Conservation (phyloP, 371 early-diverging fungal species). For the Zopfochytrium polystomum region DNA sequence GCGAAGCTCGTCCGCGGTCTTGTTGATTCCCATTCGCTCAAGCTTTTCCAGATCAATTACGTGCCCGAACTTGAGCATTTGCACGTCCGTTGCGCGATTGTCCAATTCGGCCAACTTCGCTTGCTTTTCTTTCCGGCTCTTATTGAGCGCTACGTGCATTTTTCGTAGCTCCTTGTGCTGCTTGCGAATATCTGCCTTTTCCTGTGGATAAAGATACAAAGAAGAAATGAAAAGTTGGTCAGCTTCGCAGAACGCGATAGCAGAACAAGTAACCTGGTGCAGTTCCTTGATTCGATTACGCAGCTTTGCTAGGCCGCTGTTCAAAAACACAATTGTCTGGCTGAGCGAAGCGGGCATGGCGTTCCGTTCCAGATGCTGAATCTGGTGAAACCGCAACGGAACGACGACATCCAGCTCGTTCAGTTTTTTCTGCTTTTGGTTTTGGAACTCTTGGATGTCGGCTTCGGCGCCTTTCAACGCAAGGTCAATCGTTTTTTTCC, state of each 20-base stretch:
- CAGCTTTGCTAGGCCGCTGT: constrained; percentile 43
- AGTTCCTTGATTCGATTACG: constrained; percentile 48
- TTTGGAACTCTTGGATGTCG: constrained; percentile 61
- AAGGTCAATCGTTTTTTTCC: constrained; percentile 48
- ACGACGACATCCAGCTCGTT: constrained; percentile 59
- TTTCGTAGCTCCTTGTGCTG: constrained; percentile 53
- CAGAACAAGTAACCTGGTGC: constrained; percentile 37
- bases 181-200: constrained; percentile 53
- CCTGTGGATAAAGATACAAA: constrained; percentile 32
- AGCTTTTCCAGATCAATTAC: constrained; percentile 56
- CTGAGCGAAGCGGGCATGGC: constrained; percentile 42
- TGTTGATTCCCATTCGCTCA: constrained; percentile 54
- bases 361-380: constrained; percentile 43
- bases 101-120: constrained; percentile 49
- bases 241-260: no score
- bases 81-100: constrained; percentile 48
- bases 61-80: constrained; percentile 61
- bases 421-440: constrained; percentile 57
- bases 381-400: constrained; percentile 49
- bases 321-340: constrained; percentile 48
- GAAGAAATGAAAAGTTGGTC: no score
- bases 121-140: constrained; percentile 52
- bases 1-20: constrained; percentile 50
- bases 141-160: constrained; percentile 50
- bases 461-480: constrained; percentile 44